phyloP scores from a whole-genome alignment of 164 flowering plant species.

The Nelumbo lutea region DNA sequence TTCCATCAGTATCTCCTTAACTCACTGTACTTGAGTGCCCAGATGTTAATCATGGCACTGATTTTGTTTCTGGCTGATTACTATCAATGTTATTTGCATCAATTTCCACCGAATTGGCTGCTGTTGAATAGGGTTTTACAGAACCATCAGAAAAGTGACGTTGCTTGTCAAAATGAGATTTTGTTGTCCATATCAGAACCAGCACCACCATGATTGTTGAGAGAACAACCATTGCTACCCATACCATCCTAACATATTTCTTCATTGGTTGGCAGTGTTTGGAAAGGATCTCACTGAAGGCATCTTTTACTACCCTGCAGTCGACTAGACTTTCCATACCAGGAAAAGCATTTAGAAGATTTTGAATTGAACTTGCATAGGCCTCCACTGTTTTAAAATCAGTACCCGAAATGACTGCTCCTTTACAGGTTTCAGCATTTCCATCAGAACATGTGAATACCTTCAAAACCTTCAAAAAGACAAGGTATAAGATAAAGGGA shows the following conservation, averaged over 20 bases:
- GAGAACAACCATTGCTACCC: constrained; percentile 46
- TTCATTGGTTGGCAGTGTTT: constrained; percentile 71
- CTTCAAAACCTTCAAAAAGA: constrained; percentile 40
- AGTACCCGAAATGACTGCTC: constrained; percentile 28
- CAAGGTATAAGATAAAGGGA: neutral
- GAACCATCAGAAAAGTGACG: constrained; percentile 38
- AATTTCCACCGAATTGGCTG: constrained; percentile 17
- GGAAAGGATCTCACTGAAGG: constrained; percentile 50
- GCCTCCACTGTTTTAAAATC: constrained; percentile 34
- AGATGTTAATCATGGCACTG: neutral
- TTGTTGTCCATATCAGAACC: constrained; percentile 47
- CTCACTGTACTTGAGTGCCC: neutral
- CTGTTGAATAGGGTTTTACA: constrained; percentile 35
- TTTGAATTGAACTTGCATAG: constrained; percentile 62
- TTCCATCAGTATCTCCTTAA: neutral
- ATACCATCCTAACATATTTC: constrained; percentile 44
- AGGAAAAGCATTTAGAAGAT: constrained; percentile 58
- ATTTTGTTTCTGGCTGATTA: neutral
- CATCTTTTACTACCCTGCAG: constrained; percentile 60
- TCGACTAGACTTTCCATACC: constrained; percentile 63
- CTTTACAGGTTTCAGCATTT: constrained; percentile 36
- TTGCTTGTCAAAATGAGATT: constrained; percentile 27
- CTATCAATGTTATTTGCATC: constrained; percentile 6
- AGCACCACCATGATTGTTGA: constrained; percentile 48
- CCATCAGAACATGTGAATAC: constrained; percentile 43